Base-by-base conservation (phyloP, 805 yeast species). In the Lachancea sp. region DNA sequence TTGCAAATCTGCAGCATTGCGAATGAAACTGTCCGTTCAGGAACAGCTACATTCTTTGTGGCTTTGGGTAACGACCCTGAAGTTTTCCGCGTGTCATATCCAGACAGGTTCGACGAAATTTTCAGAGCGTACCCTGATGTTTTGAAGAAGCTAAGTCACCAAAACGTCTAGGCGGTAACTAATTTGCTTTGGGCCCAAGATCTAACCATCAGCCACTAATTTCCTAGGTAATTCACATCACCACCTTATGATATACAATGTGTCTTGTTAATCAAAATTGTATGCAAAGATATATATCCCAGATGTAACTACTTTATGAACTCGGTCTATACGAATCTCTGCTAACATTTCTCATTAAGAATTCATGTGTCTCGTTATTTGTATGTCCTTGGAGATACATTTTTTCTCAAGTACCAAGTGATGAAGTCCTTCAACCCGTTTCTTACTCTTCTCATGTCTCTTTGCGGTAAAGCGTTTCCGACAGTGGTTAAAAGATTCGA, bases 51-150 rank as follows among this genome's bases (percentile, higher is more conserved):
- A 0, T 82, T 90, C 60, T 82, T 88, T 63, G 82, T 90, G 38
- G 89, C 93, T 0, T 70, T 86, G 56, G 87, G 90, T 12, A 78
- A 80, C 55, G 90, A 87, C 54, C 96, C 97, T 0, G 95, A 86
- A 55, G 79, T 85, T 7, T 82, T 85, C 70, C 80, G 78, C 58
- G 72, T 74, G 67, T 75, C 85, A 37, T 82, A 88, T 59, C 88
- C 95, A 31, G 75, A 75, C 15, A 65, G 78, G 49, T 84, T 81
- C 57, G 80, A 82, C 49, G 79, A 74, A 54, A 72, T 83, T 20
- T 78, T 82, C 54, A 66, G 74, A 50, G 73, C 79, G 37, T 84
- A 84, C 59, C 90, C 90, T 2, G 75, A 79, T 48, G 89, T 83
- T 3, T 70, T 80, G 53, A 72, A 79, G 45, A 81, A 80, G 54